phyloP scores from a whole-genome alignment of 331 rosid species.

The Telfairia occidentalis region DNA sequence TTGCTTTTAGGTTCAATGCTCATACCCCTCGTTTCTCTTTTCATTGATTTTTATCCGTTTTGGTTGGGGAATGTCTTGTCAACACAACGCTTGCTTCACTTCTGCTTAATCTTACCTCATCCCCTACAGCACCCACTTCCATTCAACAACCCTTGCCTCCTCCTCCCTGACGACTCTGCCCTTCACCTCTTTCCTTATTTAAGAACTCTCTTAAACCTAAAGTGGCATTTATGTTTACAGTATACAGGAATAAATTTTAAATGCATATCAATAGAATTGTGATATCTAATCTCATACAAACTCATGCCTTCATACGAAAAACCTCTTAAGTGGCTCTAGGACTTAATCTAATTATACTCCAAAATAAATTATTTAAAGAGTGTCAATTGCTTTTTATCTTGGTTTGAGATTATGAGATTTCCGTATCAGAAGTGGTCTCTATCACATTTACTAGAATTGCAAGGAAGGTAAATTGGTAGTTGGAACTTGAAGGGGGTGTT shows the following conservation, averaged over 20 bases:
- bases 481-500: not conserved
- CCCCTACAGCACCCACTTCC: not conserved
- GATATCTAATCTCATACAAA: not conserved
- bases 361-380: not conserved
- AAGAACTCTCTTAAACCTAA: not conserved
- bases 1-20: conserved; percentile 5
- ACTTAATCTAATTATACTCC: not conserved
- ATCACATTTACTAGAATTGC: not conserved
- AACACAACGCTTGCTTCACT: not conserved
- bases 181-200: not conserved
- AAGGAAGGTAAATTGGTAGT: not conserved
- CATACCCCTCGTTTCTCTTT: not conserved
- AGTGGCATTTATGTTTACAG: not conserved
- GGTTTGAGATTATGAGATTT: not conserved
- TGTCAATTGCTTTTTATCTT: not conserved
- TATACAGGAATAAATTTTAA: not conserved
- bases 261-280: not conserved
- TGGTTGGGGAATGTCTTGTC: conserved; percentile 11
- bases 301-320: not conserved
- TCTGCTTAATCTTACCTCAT: not conserved
- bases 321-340: not conserved
- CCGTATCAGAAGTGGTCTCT: not conserved
- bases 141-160: not conserved
- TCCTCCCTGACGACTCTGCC: not conserved
- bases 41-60: conserved; percentile 8